Percentiles rank a stretch among this genome's conserved stretches.
Evolutionary conservation across 257 asterid species (phyloP).

Genomic region (Marsdenia floribunda): DNA sequence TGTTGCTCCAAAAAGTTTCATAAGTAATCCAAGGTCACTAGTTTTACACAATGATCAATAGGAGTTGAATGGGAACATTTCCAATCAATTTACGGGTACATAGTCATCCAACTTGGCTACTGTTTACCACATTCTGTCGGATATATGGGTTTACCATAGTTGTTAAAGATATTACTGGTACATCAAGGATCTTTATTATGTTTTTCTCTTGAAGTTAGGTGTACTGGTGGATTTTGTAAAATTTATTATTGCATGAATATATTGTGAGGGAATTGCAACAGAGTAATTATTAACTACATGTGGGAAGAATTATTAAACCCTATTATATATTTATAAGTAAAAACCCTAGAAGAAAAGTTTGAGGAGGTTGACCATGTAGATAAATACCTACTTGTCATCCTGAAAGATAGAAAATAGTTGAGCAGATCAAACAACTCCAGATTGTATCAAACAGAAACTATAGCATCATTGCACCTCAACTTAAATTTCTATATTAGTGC

Average conservation of each 20-base stretch:
- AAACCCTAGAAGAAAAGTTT: neutral
- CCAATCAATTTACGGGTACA: neutral
- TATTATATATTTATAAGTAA: too few species aligned
- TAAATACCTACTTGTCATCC: neutral
- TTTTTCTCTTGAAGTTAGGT: neutral
- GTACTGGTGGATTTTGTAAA: neutral
- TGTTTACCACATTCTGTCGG: neutral
- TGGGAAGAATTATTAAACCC: too few species aligned
- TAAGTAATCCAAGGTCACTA: constrained; percentile 1
- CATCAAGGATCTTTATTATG: neutral
- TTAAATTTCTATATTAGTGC: neutral
- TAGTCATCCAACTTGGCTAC: neutral
- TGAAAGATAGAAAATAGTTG: neutral
- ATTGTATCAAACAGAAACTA: neutral
- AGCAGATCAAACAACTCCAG: neutral
- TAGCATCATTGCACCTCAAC: neutral
- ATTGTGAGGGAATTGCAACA: neutral
- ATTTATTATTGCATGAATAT: neutral
- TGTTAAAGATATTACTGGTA: neutral
- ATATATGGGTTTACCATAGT: neutral
- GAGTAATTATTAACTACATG: neutral
- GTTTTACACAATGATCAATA: neutral
- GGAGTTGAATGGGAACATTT: neutral
- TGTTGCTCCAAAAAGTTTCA: neutral
- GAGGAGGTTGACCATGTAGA: neutral